Conservation (phyloP, 2,329 filamentous ascomycete species). For the Coniosporium tulheliwenetii region DNA sequence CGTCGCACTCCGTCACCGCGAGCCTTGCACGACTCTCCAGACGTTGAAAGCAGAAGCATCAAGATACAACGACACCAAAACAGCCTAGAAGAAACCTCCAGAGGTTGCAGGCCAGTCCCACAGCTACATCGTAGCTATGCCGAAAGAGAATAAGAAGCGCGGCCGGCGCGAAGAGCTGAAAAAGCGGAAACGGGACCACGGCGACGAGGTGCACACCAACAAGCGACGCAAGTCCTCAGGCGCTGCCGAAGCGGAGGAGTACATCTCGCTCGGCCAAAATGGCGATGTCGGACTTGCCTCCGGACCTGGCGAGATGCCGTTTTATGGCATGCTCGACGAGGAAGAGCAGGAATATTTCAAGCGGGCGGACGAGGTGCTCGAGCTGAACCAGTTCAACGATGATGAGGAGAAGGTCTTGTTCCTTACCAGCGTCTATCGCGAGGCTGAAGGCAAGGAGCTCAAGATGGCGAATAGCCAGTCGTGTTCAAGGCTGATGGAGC, state of each 20-base stretch:
- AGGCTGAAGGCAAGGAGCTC: slow-evolving; percentile 82
- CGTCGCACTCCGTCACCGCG: too few species aligned
- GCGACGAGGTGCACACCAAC: slow-evolving; percentile 17
- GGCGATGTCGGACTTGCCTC: slow-evolving; percentile 12
- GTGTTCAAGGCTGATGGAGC: slow-evolving; percentile 84
- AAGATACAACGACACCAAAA: too few species aligned
- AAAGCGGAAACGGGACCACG: slow-evolving; percentile 34
- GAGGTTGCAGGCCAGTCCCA: too few species aligned
- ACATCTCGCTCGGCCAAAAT: slow-evolving; percentile 9
- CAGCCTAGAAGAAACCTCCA: too few species aligned
- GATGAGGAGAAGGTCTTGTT: slow-evolving; percentile 41
- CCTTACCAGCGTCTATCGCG: slow-evolving; percentile 67
- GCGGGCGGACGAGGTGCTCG: slow-evolving; percentile 74
- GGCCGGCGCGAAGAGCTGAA: slow-evolving; percentile 37
- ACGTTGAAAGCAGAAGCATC: too few species aligned
- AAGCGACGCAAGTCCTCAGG: slow-evolving; percentile 17
- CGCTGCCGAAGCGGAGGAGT: slow-evolving; percentile 8
- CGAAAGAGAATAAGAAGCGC: slow-evolving; percentile 42
- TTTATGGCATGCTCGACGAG: slow-evolving; percentile 85
- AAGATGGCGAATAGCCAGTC: slow-evolving; percentile 94
- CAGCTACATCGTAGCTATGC: slow-evolving; percentile 26
- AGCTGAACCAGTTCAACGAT: slow-evolving; percentile 72
- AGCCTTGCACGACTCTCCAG: too few species aligned
- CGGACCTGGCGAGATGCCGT: slow-evolving; percentile 45
- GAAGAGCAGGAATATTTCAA: slow-evolving; percentile 95